Evolutionary conservation across 345 rosid genomes (phyloP), one percentile per base, ranked within the genome.

Genomic region (Abelmoschus esculentus): DNA sequence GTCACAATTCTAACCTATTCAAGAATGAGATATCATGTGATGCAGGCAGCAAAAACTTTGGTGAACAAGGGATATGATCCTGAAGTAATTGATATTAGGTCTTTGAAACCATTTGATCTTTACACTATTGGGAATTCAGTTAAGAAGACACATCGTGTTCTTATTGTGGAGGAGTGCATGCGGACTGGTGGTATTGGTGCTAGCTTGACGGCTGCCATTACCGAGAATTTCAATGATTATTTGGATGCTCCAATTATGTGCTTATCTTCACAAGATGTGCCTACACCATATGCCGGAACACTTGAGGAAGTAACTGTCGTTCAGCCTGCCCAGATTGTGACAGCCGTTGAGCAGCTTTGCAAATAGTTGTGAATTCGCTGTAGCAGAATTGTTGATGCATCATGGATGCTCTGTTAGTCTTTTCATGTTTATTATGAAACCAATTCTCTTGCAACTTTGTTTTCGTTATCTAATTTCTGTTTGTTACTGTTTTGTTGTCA

Each of bases 131-230:
- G 98, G 36, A 93, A 93, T 71, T 93, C 98, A 0, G 85, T 91
- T 68, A 93, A 93, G 86, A 93, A 93, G 78, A 93, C 98, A 2
- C 97, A 89, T 70, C 79, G 92, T 0, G 97, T 93, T 40, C 77
- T 93, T 82, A 91, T 89, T 3, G 98, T 93, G 62, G 98, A 93
- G 85, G 96, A 93, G 77, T 88, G 96, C 89, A 91, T 91, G 98
- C 83, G 95, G 76, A 91, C 96, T 2, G 98, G 98, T 0, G 97
- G 98, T 61, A 89, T 93, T 55, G 98, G 98, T 8, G 96, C 98
- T 62, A 93, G 95, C 81, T 83, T 93, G 78, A 91, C 92, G 0
- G 92, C 96, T 0, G 95, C 97, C 19, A 91, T 93, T 70, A 89
- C 74, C 0, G 97, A 93, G 83, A 91, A 93, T 74, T 91, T 93